Conservation (phyloP, 192 early-diverging fungal genomes). For the Chytriomyces hyalinus region DNA sequence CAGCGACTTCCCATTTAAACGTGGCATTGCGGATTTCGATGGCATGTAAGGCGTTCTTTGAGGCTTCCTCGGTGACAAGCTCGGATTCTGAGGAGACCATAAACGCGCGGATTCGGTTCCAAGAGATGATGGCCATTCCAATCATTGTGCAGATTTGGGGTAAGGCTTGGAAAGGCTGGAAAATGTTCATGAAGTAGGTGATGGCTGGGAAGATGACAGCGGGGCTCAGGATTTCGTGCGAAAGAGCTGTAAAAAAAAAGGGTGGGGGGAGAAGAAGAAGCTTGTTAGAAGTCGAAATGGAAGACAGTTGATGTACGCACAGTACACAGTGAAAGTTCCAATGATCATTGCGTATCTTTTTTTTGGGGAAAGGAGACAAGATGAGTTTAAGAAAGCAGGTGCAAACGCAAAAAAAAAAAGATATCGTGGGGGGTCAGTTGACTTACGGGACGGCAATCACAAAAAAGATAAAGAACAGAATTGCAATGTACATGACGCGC, state of each 20-base stretch:
- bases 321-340: constrained; percentile 19
- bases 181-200: constrained; percentile 61
- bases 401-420: neutral
- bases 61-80: neutral
- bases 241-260: neutral
- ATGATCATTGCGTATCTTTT: constrained; percentile 19
- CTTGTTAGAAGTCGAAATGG: neutral
- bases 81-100: constrained; percentile 59
- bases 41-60: constrained; percentile 33
- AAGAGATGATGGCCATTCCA: constrained; percentile 1
- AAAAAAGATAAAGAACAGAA: neutral
- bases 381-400: neutral
- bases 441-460: constrained; percentile 2
- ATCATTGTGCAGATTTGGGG: constrained; percentile 50
- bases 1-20: constrained; percentile 54
- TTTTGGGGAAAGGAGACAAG: neutral
- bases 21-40: constrained; percentile 57
- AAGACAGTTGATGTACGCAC: neutral
- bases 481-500: neutral
- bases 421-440: neutral
- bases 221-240: constrained; percentile 17
- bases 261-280: no score
- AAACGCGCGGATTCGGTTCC: constrained; percentile 51
- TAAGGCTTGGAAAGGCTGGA: constrained; percentile 54
- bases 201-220: constrained; percentile 69